A percentile compares a stretch with the other conserved stretches of the same genome.
These are phyloP conservation scores for Prunus mongolica DNA, from an alignment of 306 rosid species.

Conservation along the genomic window DNA sequence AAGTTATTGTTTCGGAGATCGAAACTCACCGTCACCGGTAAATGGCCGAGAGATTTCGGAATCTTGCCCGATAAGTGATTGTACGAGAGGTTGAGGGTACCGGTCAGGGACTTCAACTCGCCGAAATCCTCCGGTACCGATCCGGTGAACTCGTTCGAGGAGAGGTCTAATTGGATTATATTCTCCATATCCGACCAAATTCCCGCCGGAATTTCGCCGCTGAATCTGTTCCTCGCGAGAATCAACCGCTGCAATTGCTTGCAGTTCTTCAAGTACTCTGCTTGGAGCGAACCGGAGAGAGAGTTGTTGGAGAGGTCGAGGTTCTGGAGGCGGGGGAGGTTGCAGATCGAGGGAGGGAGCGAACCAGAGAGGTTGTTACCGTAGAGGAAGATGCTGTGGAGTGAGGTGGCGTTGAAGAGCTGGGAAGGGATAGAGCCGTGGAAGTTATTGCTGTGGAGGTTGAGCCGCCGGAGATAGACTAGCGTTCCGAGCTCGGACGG, in stretches of 20 bases:
- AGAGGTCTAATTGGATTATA: conserved; percentile 68
- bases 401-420: conserved; percentile 85
- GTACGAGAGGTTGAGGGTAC: conserved; percentile 81
- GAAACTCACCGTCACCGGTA: conserved; percentile 74
- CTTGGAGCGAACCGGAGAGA: conserved; percentile 52
- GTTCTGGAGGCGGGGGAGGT: conserved; percentile 73
- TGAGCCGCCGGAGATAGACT: conserved; percentile 76
- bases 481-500: conserved; percentile 91
- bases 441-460: conserved; percentile 68
- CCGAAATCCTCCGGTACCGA: conserved; percentile 64
- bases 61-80: conserved; percentile 69
- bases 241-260: conserved; percentile 63
- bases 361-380: conserved; percentile 83
- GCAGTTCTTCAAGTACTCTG: conserved; percentile 42
- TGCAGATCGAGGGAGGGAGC: conserved; percentile 62
- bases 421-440: conserved; percentile 69
- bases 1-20: conserved; percentile 76
- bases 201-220: conserved; percentile 62
- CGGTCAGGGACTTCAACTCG: conserved; percentile 57
- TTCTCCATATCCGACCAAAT: conserved; percentile 53
- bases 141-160: conserved; percentile 59
- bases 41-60: conserved; percentile 67
- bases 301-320: conserved; percentile 86
- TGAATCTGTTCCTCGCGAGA: conserved; percentile 57
- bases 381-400: conserved; percentile 79